Conservation (phyloP, 352 stramenopile species). For the Globisporangium yorkense region DNA sequence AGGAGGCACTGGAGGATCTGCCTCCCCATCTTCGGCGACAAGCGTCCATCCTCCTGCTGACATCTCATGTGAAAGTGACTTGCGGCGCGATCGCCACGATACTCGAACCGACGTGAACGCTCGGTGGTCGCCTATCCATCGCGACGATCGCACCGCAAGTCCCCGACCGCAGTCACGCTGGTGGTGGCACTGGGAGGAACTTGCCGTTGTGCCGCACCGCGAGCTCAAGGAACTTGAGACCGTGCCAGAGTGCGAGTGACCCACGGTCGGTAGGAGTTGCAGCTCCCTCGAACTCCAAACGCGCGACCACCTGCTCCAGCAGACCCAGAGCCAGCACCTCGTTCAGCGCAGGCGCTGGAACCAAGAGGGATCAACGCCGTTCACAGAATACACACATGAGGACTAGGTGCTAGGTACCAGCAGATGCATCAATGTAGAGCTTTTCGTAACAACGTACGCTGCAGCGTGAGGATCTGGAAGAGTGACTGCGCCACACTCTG, state of each 20-base stretch:
- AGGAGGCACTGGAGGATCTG: too few relatives aligned
- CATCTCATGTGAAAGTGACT: too few relatives aligned
- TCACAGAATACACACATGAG: conserved; percentile 1
- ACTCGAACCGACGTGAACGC: too few relatives aligned
- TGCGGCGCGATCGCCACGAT: too few relatives aligned
- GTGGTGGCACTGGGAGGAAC: neutral
- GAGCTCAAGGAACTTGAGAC: conserved; percentile 48
- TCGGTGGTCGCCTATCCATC: too few relatives aligned
- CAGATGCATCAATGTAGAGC: too few relatives aligned
- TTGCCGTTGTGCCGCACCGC: conserved; percentile 26
- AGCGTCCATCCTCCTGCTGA: too few relatives aligned
- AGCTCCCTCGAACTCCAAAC: conserved; percentile 18
- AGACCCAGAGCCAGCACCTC: conserved; percentile 25
- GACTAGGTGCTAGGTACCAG: neutral
- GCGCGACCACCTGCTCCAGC: conserved; percentile 26
- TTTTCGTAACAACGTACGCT: conserved; percentile 16
- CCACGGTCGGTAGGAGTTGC: neutral
- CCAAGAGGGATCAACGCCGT: too few relatives aligned
- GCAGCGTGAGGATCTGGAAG: conserved; percentile 38
- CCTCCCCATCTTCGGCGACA: too few relatives aligned
- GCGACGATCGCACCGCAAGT: too few relatives aligned
- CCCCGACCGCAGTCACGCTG: too few relatives aligned
- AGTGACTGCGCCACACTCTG: conserved; percentile 27
- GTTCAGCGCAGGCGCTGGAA: conserved; percentile 7
- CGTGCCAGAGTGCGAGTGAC: conserved; percentile 41